Conservation (phyloP, 345 rosid genomes). For the Euphorbia lathyris region DNA sequence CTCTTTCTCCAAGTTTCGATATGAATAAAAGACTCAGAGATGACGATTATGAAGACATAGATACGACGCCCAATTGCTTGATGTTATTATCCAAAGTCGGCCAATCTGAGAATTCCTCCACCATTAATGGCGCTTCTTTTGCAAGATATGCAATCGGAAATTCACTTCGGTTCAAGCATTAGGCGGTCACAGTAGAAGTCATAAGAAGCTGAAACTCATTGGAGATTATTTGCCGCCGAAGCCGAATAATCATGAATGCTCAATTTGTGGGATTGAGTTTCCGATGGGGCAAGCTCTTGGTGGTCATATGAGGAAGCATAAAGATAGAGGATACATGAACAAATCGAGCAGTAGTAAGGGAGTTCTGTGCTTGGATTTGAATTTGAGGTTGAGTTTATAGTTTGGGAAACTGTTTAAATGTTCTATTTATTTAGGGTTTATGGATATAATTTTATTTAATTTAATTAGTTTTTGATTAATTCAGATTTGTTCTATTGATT, state of each 20-base stretch:
- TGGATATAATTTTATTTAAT: too few relatives aligned
- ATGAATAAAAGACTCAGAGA: too few relatives aligned
- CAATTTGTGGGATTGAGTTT: constrained; percentile 82
- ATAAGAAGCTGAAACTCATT: constrained; percentile 51
- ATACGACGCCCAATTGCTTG: too few relatives aligned
- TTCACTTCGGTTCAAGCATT: too few relatives aligned
- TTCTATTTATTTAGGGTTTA: constrained; percentile 16
- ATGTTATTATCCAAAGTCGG: too few relatives aligned
- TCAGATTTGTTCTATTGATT: too few relatives aligned
- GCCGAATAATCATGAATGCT: constrained; percentile 72
- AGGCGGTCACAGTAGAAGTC: constrained; percentile 96
- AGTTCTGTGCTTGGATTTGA: constrained; percentile 59
- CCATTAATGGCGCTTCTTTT: too few relatives aligned
- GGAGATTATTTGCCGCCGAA: constrained; percentile 41
- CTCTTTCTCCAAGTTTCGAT: too few relatives aligned
- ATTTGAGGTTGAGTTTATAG: constrained; percentile 62
- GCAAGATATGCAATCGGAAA: too few relatives aligned
- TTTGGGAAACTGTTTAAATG: constrained; percentile 44
- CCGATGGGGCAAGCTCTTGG: constrained; percentile 90
- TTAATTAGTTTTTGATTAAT: too few relatives aligned
- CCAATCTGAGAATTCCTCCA: too few relatives aligned
- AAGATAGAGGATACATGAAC: constrained; percentile 51
- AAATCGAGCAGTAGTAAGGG: constrained; percentile 58
- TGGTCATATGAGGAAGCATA: constrained; percentile 95
- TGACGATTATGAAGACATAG: constrained; percentile 21